These are phyloP conservation scores for Tetradesmus obliquus DNA, from an alignment of 139 green algal genomes.

Conservation along the genomic window DNA sequence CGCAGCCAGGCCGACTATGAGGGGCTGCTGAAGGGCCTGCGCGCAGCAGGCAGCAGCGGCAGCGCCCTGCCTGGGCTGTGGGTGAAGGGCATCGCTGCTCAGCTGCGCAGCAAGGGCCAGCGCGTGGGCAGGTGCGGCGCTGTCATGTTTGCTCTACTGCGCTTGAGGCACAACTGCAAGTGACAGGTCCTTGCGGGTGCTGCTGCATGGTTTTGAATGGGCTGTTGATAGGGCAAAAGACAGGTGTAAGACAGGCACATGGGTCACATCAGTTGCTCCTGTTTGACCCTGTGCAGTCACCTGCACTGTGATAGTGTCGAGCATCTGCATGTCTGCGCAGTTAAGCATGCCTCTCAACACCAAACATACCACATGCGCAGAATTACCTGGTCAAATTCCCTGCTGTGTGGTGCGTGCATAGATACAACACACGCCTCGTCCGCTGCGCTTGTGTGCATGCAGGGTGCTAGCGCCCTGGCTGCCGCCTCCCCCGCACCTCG, in stretches of 20 bases:
- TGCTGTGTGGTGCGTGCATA: background rate
- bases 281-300: too few relatives aligned
- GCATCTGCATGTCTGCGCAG: too few relatives aligned
- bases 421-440: too few relatives aligned
- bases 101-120: background rate
- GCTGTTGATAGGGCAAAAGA: too few relatives aligned
- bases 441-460: background rate
- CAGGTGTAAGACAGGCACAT: too few relatives aligned
- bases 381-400: background rate
- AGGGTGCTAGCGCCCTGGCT: conserved; percentile 4
- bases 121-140: background rate
- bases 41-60: conserved; percentile 8
- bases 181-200: too few relatives aligned
- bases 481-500: background rate
- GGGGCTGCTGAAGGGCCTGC: conserved; percentile 11
- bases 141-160: background rate
- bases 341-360: too few relatives aligned
- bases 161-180: too few relatives aligned
- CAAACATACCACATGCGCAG: too few relatives aligned
- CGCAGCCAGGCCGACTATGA: conserved; percentile 36
- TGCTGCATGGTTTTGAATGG: too few relatives aligned
- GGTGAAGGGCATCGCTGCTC: conserved; percentile 30
- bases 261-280: too few relatives aligned
- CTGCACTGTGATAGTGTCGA: too few relatives aligned
- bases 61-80: conserved; percentile 12